phyloP scores from a whole-genome alignment of 2,329 filamentous ascomycete genomes.

The Ceratocystis papillata region DNA sequence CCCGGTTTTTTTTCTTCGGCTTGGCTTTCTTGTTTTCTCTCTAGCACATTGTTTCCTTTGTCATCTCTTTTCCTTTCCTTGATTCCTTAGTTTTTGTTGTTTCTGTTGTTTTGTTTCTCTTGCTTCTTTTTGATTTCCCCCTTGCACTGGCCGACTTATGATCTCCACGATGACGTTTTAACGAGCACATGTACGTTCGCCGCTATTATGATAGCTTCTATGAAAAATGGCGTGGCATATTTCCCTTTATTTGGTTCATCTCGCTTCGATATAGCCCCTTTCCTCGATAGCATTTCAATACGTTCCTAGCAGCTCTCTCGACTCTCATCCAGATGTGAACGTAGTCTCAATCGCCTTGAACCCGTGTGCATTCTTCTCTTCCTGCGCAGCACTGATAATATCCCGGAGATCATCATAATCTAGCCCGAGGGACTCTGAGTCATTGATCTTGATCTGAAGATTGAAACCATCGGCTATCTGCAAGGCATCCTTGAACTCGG shows the following conservation, averaged over 20 bases:
- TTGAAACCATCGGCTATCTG: not conserved
- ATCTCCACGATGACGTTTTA: constrained; percentile 5
- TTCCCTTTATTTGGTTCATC: not conserved
- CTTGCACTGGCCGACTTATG: not conserved
- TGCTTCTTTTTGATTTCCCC: not conserved
- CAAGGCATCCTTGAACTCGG: not conserved
- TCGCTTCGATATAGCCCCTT: not conserved
- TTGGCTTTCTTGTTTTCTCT: not conserved
- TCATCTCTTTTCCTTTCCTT: constrained; percentile 10
- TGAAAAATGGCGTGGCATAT: not conserved
- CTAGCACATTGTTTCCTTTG: not conserved
- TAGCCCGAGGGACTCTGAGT: not conserved
- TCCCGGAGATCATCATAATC: constrained; percentile 31
- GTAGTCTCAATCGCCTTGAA: not conserved
- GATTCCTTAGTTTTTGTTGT: not conserved
- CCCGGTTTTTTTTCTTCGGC: not conserved
- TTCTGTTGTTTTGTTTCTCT: not conserved
- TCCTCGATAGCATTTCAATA: not conserved
- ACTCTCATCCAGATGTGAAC: not conserved
- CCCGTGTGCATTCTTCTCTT: not conserved
- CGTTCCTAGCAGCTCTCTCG: not conserved
- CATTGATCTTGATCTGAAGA: not conserved
- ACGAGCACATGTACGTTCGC: not conserved
- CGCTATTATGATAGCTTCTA: constrained; percentile 12
- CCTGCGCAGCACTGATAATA: not conserved